Conservation (phyloP, 306 rosid species). For the Geum urbanum region DNA sequence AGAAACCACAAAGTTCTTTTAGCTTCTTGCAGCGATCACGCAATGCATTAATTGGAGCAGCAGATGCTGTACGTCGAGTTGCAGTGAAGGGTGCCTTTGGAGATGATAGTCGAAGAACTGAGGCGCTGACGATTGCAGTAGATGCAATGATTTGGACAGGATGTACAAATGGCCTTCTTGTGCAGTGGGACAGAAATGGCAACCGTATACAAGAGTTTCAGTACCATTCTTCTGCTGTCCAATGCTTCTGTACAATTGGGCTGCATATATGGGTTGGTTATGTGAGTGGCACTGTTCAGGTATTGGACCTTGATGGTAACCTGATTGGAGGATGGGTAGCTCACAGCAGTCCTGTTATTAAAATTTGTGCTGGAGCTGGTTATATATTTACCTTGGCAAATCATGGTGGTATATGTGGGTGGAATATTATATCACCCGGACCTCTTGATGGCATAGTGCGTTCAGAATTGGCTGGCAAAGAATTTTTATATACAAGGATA, state of each 20-base stretch:
- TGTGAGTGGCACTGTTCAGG: conserved; percentile 66
- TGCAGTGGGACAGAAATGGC: conserved; percentile 91
- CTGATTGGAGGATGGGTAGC: conserved; percentile 83
- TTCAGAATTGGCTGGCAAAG: conserved; percentile 81
- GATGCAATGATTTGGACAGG: conserved; percentile 96
- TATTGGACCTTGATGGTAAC: conserved; percentile 77
- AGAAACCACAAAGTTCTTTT: conserved; percentile 65
- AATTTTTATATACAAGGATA: conserved; percentile 67
- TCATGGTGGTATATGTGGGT: conserved; percentile 95
- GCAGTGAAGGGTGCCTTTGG: conserved; percentile 86
- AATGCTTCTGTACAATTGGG: conserved; percentile 81
- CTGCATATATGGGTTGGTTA: conserved; percentile 84
- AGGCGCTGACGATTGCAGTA: conserved; percentile 61
- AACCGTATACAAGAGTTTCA: conserved; percentile 74
- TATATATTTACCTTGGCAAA: conserved; percentile 72
- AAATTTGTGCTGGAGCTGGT: conserved; percentile 67
- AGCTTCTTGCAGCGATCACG: conserved; percentile 98
- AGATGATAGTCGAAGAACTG: conserved; percentile 83
- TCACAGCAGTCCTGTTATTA: conserved; percentile 68
- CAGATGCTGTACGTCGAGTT: conserved; percentile 95
- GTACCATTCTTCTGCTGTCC: conserved; percentile 68
- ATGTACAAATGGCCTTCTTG: conserved; percentile 76
- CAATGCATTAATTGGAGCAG: conserved; percentile 89
- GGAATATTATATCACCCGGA: conserved; percentile 86
- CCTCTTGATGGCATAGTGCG: conserved; percentile 66